A percentile compares a stretch with the other conserved stretches of the same genome.
These are phyloP conservation scores for Pterocarpus santalinus DNA, from an alignment of 306 rosid species.

Conservation along the genomic window DNA sequence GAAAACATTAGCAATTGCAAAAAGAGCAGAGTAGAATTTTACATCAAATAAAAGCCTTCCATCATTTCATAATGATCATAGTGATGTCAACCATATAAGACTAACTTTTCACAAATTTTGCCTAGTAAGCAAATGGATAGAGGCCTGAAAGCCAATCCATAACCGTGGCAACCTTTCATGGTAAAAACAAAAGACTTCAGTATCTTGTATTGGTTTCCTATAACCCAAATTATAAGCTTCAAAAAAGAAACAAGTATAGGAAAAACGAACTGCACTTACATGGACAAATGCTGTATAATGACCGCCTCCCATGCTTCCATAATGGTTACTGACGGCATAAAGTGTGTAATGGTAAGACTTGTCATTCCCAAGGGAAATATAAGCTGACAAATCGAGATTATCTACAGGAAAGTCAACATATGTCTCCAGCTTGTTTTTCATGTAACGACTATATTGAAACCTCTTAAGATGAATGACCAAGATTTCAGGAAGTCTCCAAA, in stretches of 20 bases:
- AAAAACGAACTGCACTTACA: slow-evolving; percentile 66
- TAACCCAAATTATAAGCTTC: slow-evolving; percentile 24
- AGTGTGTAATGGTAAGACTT: slow-evolving; percentile 79
- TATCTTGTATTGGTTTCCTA: slow-evolving; percentile 33
- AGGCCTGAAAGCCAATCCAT: slow-evolving; percentile 36
- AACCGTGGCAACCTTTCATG: slow-evolving; percentile 17
- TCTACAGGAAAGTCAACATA: slow-evolving; percentile 92
- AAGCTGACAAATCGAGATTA: slow-evolving; percentile 85
- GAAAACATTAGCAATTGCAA: slow-evolving; percentile 32
- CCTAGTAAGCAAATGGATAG: slow-evolving; percentile 22
- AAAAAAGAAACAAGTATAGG: neutral
- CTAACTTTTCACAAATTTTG: slow-evolving; percentile 37
- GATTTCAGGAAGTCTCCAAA: slow-evolving; percentile 99
- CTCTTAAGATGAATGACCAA: slow-evolving; percentile 98
- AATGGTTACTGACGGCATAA: slow-evolving; percentile 95
- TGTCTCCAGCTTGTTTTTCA: slow-evolving; percentile 95
- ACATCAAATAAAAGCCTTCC: slow-evolving; percentile 24
- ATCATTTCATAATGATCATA: slow-evolving; percentile 26
- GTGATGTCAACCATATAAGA: slow-evolving; percentile 36
- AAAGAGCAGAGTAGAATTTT: slow-evolving; percentile 9
- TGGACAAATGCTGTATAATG: slow-evolving; percentile 98
- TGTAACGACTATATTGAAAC: slow-evolving; percentile 89
- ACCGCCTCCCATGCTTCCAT: slow-evolving; percentile 99
- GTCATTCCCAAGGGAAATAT: slow-evolving; percentile 67
- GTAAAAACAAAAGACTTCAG: neutral